phyloP scores from a whole-genome alignment of 2,329 filamentous ascomycete species.

The Alternaria angustiovoidea region DNA sequence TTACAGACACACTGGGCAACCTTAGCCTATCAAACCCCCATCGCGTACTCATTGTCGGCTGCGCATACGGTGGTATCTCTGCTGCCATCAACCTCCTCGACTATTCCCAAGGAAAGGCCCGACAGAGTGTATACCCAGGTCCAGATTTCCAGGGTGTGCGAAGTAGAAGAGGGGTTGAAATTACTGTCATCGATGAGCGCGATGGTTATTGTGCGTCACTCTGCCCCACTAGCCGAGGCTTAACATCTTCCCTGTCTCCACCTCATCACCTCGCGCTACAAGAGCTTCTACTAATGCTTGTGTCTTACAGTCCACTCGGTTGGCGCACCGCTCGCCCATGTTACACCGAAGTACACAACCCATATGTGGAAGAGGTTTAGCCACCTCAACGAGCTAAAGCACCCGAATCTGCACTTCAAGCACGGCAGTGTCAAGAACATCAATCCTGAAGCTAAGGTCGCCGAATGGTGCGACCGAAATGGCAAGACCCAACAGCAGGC shows the following conservation, averaged over 20 bases:
- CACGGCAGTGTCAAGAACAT: conserved; percentile 71
- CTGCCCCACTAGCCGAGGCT: conserved; percentile 30
- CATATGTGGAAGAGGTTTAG: conserved; percentile 75
- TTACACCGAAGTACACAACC: conserved; percentile 67
- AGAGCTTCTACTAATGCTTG: conserved; percentile 26
- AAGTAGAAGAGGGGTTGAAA: conserved; percentile 66
- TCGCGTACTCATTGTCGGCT: conserved; percentile 70
- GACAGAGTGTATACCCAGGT: conserved; percentile 54
- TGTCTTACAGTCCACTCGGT: conserved; percentile 72
- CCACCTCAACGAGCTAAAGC: conserved; percentile 71
- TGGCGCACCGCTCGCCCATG: conserved; percentile 75
- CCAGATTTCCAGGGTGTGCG: conserved; percentile 47
- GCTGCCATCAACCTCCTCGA: conserved; percentile 73
- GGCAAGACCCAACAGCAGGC: conserved; percentile 54
- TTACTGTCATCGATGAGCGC: conserved; percentile 79
- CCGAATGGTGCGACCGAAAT: conserved; percentile 62
- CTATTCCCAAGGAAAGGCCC: conserved; percentile 64
- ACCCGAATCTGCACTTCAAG: conserved; percentile 68
- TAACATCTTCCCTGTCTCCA: conserved; percentile 8
- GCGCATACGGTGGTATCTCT: conserved; percentile 75
- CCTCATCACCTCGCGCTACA: conserved; percentile 16
- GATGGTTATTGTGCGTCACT: conserved; percentile 77
- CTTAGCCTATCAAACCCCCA: conserved; percentile 44
- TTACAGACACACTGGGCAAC: conserved; percentile 35
- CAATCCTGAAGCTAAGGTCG: conserved; percentile 67